A percentile compares a stretch with the other conserved stretches of the same genome.
Conservation (phyloP, 768 basidiomycete genomes). For the Calvatia gigantea region DNA sequence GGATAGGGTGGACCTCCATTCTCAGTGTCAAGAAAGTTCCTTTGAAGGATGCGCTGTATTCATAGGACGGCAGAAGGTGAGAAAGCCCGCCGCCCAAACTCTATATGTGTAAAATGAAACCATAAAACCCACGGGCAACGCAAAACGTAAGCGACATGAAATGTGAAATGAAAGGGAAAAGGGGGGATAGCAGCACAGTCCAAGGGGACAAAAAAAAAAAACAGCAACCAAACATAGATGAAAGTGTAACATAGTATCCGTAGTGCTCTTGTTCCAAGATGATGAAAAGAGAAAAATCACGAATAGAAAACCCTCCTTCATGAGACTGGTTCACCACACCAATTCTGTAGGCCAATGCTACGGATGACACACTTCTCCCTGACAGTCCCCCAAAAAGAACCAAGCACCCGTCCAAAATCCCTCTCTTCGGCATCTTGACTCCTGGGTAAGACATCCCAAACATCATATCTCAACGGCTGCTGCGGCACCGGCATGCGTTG, state of each 20-base stretch:
- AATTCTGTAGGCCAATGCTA: slow-evolving; percentile 66
- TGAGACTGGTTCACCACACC: slow-evolving; percentile 31
- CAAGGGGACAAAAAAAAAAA: background rate
- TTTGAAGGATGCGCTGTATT: too few species aligned
- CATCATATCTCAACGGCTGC: background rate
- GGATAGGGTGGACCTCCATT: too few species aligned
- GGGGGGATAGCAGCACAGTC: too few species aligned
- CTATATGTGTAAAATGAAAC: too few species aligned
- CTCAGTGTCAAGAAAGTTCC: too few species aligned
- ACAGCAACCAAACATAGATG: background rate
- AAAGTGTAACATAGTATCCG: background rate
- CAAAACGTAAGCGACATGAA: too few species aligned
- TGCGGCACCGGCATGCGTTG: slow-evolving; percentile 13
- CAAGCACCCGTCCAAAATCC: slow-evolving; percentile 9
- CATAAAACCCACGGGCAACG: background rate
- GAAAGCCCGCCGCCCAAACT: too few species aligned
- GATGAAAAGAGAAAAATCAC: background rate
- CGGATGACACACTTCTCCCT: slow-evolving; percentile 46
- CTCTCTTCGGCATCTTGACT: slow-evolving; percentile 3
- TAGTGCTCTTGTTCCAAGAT: background rate
- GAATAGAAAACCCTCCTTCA: background rate
- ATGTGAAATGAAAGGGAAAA: too few species aligned
- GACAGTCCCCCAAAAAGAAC: slow-evolving; percentile 45
- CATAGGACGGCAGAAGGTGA: too few species aligned
- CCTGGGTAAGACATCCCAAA: background rate